Evolutionary conservation across 129 eudicot species (phyloP).

Genomic region (Oenanthe sinensis): DNA sequence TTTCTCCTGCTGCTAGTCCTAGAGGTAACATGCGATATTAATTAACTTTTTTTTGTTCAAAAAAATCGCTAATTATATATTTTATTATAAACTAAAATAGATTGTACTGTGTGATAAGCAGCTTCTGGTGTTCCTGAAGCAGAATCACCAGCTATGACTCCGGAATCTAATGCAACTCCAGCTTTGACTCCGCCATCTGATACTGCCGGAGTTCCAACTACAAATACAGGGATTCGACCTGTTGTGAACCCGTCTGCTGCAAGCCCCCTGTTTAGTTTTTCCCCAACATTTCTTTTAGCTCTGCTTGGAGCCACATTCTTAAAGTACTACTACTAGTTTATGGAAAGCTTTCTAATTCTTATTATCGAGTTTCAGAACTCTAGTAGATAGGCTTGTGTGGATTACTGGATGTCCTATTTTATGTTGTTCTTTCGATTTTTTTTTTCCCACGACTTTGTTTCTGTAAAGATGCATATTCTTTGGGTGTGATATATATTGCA

Average conservation of each 20-base stretch:
- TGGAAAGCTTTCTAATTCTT: not conserved
- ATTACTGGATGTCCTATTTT: not conserved
- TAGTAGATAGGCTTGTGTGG: not conserved
- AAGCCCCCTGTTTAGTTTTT: conserved; percentile 21
- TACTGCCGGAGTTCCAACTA: conserved; percentile 29
- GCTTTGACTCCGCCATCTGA: conserved; percentile 36
- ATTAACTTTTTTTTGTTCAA: not conserved
- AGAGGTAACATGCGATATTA: conserved; percentile 4
- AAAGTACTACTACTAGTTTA: conserved; percentile 17
- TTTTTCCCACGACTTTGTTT: not conserved
- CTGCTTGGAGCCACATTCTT: conserved; percentile 32
- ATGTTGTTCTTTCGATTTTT: not conserved
- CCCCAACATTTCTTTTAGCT: conserved; percentile 37
- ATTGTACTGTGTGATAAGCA: conserved; percentile 8
- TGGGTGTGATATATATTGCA: not conserved
- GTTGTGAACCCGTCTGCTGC: conserved; percentile 55
- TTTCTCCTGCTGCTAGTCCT: conserved; percentile 28
- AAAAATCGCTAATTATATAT: not conserved
- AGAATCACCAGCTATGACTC: conserved; percentile 39
- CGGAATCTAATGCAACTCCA: conserved; percentile 48
- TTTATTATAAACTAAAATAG: not conserved
- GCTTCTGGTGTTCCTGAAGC: conserved; percentile 26
- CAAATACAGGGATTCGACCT: conserved; percentile 44
- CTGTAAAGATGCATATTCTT: conserved; percentile 7
- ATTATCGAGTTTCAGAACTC: not conserved